phyloP scores from a whole-genome alignment of 2,329 filamentous ascomycete species.

The Penicillium digitatum region DNA sequence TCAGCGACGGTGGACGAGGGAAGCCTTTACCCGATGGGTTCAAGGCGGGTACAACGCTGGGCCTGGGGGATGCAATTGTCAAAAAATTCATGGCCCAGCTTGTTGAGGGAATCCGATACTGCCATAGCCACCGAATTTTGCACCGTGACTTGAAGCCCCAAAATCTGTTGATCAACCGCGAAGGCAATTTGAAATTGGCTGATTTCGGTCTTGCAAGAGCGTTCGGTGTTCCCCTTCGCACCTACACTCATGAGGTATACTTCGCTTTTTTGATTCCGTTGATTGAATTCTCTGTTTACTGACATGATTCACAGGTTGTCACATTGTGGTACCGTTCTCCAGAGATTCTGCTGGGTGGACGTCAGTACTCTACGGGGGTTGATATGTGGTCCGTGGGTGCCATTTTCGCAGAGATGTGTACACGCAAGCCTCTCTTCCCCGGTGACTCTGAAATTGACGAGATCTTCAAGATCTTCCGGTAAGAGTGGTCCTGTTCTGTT shows the following conservation, averaged over 20 bases:
- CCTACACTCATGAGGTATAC: slow-evolving; percentile 79
- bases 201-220: slow-evolving; percentile 87
- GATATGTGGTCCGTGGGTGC: slow-evolving; percentile 96
- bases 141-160: slow-evolving; percentile 89
- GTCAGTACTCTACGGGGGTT: slow-evolving; percentile 89
- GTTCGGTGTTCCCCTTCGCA: slow-evolving; percentile 84
- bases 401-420: slow-evolving; percentile 97
- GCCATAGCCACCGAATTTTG: slow-evolving; percentile 80
- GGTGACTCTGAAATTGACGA: slow-evolving; percentile 91
- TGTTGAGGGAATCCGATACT: slow-evolving; percentile 79
- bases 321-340: slow-evolving; percentile 91
- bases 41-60: slow-evolving; percentile 61
- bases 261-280: neutral
- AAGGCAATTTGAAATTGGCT: slow-evolving; percentile 84
- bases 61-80: slow-evolving; percentile 73
- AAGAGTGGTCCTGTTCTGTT: slow-evolving; percentile 28
- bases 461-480: slow-evolving; percentile 94
- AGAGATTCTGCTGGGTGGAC: slow-evolving; percentile 83
- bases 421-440: slow-evolving; percentile 84
- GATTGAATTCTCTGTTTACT: neutral
- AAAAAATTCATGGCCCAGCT: slow-evolving; percentile 92
- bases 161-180: slow-evolving; percentile 79
- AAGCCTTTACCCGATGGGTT: slow-evolving; percentile 79
- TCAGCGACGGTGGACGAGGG: slow-evolving; percentile 77
- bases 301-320: slow-evolving; percentile 59